Conservation (phyloP, 352 stramenopile species). For the Globisporangium lucens region DNA sequence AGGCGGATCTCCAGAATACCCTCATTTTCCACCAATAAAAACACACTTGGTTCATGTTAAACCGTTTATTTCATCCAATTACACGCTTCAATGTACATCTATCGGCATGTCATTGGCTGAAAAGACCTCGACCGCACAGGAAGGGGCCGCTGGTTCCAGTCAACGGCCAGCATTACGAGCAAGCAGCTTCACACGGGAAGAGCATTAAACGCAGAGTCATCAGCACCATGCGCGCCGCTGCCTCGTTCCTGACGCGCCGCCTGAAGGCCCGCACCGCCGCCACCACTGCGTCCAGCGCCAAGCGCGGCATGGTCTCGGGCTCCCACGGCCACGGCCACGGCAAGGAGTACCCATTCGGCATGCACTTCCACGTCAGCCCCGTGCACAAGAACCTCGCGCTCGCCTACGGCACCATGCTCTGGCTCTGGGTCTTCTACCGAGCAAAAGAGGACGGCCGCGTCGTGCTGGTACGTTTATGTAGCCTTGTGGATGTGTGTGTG, state of each 20-base stretch:
- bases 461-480: constrained; percentile 50
- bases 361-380: constrained; percentile 88
- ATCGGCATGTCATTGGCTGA: not conserved
- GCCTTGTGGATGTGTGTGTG: not conserved
- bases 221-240: constrained; percentile 31
- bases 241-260: constrained; percentile 51
- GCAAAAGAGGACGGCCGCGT: constrained; percentile 85
- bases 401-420: constrained; percentile 88
- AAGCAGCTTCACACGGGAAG: constrained; percentile 3
- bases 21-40: not conserved
- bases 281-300: constrained; percentile 18
- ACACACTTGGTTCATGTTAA: not conserved
- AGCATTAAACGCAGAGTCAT: not conserved
- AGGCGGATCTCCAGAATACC: not conserved
- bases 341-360: constrained; percentile 76
- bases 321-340: constrained; percentile 38
- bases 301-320: constrained; percentile 56
- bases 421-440: constrained; percentile 89
- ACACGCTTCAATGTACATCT: not conserved
- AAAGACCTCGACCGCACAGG: not conserved
- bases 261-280: constrained; percentile 26
- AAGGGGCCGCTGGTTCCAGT: constrained; percentile 5
- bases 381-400: constrained; percentile 86
- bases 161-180: constrained; percentile 10
- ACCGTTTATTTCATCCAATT: not conserved